Percentiles rank a stretch among this genome's conserved stretches.
These are phyloP conservation scores for Trypanosoma melophagium DNA, from an alignment of 208 protist species.

Conservation along the genomic window DNA sequence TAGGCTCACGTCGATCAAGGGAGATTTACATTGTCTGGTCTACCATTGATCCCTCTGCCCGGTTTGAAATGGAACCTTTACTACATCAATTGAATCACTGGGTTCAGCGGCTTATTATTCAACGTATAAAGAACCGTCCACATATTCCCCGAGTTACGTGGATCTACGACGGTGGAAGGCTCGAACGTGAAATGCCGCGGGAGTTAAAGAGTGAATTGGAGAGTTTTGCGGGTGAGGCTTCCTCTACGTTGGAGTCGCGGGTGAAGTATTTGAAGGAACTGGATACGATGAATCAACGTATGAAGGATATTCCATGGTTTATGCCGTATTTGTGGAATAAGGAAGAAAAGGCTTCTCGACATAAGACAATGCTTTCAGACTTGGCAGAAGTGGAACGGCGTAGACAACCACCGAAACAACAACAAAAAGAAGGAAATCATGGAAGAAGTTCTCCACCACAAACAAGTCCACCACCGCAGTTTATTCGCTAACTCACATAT, in stretches of 20 bases:
- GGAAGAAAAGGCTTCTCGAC: slow-evolving; percentile 77
- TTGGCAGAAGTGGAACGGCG: slow-evolving; percentile 71
- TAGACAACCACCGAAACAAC: slow-evolving; percentile 30
- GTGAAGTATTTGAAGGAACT: slow-evolving; percentile 90
- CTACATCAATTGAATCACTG: slow-evolving; percentile 86
- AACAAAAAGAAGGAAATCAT: slow-evolving; percentile 25
- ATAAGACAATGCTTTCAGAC: slow-evolving; percentile 72
- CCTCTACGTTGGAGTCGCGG: slow-evolving; percentile 70
- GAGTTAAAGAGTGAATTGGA: slow-evolving; percentile 69
- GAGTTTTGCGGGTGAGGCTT: slow-evolving; percentile 63
- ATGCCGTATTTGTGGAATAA: slow-evolving; percentile 93
- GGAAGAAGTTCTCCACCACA: slow-evolving; percentile 61
- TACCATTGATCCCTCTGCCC: slow-evolving; percentile 82
- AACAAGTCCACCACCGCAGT: slow-evolving; percentile 72
- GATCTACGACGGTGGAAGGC: slow-evolving; percentile 83
- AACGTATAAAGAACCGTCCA: slow-evolving; percentile 73
- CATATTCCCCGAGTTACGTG: slow-evolving; percentile 85
- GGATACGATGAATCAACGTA: slow-evolving; percentile 88
- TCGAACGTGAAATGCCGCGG: slow-evolving; percentile 80
- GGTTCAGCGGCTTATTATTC: slow-evolving; percentile 80
- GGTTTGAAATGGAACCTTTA: slow-evolving; percentile 85
- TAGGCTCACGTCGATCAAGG: slow-evolving; percentile 83
- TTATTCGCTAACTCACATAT: slow-evolving; percentile 48
- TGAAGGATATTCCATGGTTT: slow-evolving; percentile 91
- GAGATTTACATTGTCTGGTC: slow-evolving; percentile 91